Evolutionary conservation across 495 filamentous ascomycete species (phyloP), one percentile per base, ranked within the genome.

Genomic region (Hypomontagnella submonticulosa): DNA sequence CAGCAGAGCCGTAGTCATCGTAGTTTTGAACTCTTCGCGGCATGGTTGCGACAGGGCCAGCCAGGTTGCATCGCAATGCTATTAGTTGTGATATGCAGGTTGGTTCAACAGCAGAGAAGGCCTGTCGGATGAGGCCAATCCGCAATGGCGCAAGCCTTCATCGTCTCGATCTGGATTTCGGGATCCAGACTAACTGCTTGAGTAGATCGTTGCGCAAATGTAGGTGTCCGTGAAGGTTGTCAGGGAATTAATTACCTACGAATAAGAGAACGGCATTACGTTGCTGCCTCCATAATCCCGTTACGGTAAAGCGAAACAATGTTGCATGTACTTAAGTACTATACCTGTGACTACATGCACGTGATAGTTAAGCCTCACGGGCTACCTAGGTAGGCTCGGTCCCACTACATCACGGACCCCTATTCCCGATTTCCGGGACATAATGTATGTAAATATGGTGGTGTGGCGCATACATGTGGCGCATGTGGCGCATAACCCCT

Each of bases 1-100:
- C 83, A 49, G 83, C 82, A 32, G 76, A 76, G 72, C 79, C 78
- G 62, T 85, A 85, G 62, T 85, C 81, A 38, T 84, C 82, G 70
- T 81, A 84, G 34, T 78, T 81, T 54, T 80, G 80, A 5, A 70
- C 68, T 71, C 79, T 80, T 64, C 81, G 77, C 53, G 77, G 74
- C 80, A 83, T 83, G 16, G 47, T 77, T 34, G 34, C 11, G 40
- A 23, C 43, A 36, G 42, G 37, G 32, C 40, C 20, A 9, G 15
- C 12, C 23, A 38, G 36, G 34, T 48, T n/a, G 27, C 57, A 58
- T 57, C 16, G 32, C 58, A 58, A 67, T 58, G 34, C 52, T 20
- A 54, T 44, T n/a, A 43, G 19, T 34, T 18, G 19, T 44, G 47
- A 12, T 38, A 37, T 12, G 49, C n/a, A 19, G 19, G 23, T 38